A percentile compares a stretch with the other conserved stretches of the same genome.
Evolutionary conservation across 2,329 filamentous ascomycete species (phyloP).

Genomic region (Grosmannia serpens): DNA sequence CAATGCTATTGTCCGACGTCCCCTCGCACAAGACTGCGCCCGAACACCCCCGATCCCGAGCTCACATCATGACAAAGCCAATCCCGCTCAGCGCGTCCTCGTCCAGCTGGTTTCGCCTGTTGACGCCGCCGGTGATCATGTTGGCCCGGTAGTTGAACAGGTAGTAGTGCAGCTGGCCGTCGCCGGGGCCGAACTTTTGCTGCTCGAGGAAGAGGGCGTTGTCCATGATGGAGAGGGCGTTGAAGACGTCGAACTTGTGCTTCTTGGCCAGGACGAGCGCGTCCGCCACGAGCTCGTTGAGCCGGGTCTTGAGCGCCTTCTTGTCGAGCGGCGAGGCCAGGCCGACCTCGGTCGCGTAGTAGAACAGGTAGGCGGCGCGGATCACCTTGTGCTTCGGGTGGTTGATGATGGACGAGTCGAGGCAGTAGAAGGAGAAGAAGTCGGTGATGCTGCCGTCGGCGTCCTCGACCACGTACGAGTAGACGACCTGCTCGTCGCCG

Average conservation of each 20-base stretch:
- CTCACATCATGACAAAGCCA: constrained; percentile 62
- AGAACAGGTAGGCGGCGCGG: constrained; percentile 90
- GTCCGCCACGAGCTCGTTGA: constrained; percentile 74
- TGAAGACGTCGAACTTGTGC: constrained; percentile 86
- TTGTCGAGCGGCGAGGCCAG: constrained; percentile 46
- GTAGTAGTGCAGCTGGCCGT: constrained; percentile 94
- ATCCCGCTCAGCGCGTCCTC: constrained; percentile 71
- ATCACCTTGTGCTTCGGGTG: constrained; percentile 67
- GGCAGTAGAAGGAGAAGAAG: constrained; percentile 93
- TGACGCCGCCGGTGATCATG: constrained; percentile 74
- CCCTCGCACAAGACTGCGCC: not conserved
- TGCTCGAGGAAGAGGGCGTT: constrained; percentile 88
- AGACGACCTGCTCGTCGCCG: constrained; percentile 69
- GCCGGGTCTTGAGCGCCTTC: constrained; percentile 57
- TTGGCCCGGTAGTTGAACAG: constrained; percentile 92
- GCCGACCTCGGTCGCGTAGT: constrained; percentile 80
- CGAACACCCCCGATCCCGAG: not conserved
- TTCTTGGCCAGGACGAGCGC: constrained; percentile 80
- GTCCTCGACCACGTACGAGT: constrained; percentile 81
- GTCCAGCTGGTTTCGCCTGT: constrained; percentile 67
- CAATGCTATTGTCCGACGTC: not conserved
- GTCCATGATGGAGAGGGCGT: constrained; percentile 85
- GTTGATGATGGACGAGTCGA: constrained; percentile 86
- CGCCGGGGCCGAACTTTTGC: constrained; percentile 88
- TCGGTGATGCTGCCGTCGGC: constrained; percentile 76